A percentile compares a stretch with the other conserved stretches of the same genome.
Conservation (phyloP, 169 alveolate species). For the Fabrea salina region DNA sequence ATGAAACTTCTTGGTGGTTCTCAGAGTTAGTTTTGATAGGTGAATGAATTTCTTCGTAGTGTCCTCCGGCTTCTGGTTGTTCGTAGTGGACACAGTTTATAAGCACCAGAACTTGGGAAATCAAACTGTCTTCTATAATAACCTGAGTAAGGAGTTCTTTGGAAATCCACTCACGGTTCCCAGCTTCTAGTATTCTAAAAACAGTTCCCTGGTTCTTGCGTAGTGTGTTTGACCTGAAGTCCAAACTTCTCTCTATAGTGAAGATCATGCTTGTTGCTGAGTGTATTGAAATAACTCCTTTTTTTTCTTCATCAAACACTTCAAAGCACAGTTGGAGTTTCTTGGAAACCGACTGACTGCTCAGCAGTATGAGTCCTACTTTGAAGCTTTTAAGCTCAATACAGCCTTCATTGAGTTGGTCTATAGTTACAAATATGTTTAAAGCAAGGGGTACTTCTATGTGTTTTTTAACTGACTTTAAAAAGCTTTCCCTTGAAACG, state of each 20-base stretch:
- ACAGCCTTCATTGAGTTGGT: background rate
- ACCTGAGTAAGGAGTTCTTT: background rate
- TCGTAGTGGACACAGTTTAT: background rate
- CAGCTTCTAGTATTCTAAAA: background rate
- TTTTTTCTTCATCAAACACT: background rate
- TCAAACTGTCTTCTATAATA: background rate
- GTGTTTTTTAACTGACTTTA: background rate
- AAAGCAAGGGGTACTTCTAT: background rate
- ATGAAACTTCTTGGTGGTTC: too few relatives aligned
- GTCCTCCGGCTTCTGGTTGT: background rate
- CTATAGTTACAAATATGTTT: constrained; percentile 1
- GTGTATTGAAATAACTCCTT: background rate
- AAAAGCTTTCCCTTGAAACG: background rate
- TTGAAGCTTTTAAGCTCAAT: background rate
- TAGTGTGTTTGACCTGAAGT: background rate
- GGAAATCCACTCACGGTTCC: background rate
- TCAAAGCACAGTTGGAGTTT: background rate
- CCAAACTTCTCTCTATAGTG: background rate
- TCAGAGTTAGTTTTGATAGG: background rate
- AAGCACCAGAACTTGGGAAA: background rate
- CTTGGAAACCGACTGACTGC: background rate
- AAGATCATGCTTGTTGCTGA: background rate
- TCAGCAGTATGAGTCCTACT: background rate
- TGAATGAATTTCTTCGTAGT: constrained; percentile 18
- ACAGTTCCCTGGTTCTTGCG: background rate